Conservation (phyloP, 768 basidiomycete species). For the Trametes maxima region DNA sequence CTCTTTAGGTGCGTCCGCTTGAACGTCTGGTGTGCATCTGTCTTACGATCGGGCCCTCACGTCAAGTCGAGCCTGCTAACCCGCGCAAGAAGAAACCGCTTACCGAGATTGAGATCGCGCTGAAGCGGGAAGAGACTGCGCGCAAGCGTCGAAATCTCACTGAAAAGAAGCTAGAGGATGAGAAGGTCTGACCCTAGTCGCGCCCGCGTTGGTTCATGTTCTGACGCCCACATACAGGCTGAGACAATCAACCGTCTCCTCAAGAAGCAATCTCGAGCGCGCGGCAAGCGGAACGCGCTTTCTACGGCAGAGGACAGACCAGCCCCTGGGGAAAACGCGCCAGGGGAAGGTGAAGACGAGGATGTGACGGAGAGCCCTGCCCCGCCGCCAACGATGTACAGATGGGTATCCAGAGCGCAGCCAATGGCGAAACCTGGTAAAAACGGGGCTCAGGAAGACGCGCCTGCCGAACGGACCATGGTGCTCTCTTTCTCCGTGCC, state of each 20-base stretch:
- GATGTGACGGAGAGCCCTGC: slow-evolving; percentile 39
- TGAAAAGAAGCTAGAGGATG: slow-evolving; percentile 84
- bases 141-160: slow-evolving; percentile 78
- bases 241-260: slow-evolving; percentile 90
- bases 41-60: background rate
- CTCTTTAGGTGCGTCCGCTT: slow-evolving; percentile 48
- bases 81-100: slow-evolving; percentile 64
- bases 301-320: slow-evolving; percentile 49
- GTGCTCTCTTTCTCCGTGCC: slow-evolving; percentile 60
- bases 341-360: slow-evolving; percentile 45
- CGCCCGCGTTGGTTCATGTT: slow-evolving; percentile 2
- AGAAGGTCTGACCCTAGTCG: slow-evolving; percentile 56
- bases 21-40: background rate
- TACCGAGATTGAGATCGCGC: slow-evolving; percentile 71
- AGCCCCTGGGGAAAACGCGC: slow-evolving; percentile 36
- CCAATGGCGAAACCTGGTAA: slow-evolving; percentile 4
- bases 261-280: slow-evolving; percentile 78
- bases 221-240: slow-evolving; percentile 45
- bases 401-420: slow-evolving; percentile 69
- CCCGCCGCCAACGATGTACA: slow-evolving; percentile 59
- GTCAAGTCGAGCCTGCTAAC: slow-evolving; percentile 34
- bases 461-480: slow-evolving; percentile 35
- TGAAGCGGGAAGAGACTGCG: slow-evolving; percentile 78
- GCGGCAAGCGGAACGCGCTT: slow-evolving; percentile 56
- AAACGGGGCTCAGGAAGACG: slow-evolving; percentile 1